phyloP scores from a whole-genome alignment of 768 basidiomycete species.

The Candolleomyces efflorescens region DNA sequence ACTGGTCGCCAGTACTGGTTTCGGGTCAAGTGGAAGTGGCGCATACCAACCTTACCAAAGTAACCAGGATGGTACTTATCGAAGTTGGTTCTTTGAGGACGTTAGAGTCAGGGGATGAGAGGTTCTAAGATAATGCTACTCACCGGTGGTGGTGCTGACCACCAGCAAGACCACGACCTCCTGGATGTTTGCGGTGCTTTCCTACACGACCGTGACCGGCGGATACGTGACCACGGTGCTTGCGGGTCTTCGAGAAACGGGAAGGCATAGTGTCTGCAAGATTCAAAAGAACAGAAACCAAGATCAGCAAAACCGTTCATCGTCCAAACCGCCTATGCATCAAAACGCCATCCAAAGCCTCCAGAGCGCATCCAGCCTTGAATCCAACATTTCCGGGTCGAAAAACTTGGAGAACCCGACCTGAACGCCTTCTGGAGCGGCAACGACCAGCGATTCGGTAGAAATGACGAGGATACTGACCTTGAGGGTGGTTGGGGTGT shows the following conservation, averaged over 20 bases:
- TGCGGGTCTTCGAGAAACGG: slow-evolving; percentile 94
- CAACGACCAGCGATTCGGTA: slow-evolving; percentile 5
- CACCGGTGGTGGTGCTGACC: slow-evolving; percentile 99
- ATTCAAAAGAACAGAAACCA: slow-evolving; percentile 11
- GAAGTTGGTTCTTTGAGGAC: slow-evolving; percentile 73
- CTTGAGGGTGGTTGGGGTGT: slow-evolving; percentile 57
- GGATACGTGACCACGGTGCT: slow-evolving; percentile 99
- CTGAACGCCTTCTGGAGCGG: neutral
- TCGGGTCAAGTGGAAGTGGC: slow-evolving; percentile 93
- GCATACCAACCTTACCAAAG: slow-evolving; percentile 99
- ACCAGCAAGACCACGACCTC: slow-evolving; percentile 99
- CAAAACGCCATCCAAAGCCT: slow-evolving; percentile 44
- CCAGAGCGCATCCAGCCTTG: slow-evolving; percentile 35
- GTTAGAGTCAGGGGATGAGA: neutral
- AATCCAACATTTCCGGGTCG: slow-evolving; percentile 22
- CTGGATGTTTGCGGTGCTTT: slow-evolving; percentile 99
- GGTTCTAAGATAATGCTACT: slow-evolving; percentile 26
- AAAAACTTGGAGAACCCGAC: slow-evolving; percentile 17
- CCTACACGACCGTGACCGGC: slow-evolving; percentile 99
- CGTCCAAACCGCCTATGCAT: slow-evolving; percentile 3
- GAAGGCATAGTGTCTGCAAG: slow-evolving; percentile 76
- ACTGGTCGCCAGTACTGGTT: slow-evolving; percentile 90
- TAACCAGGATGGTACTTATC: slow-evolving; percentile 99
- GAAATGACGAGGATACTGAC: slow-evolving; percentile 43
- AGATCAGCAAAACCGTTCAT: slow-evolving; percentile 15